Percentiles rank a stretch among this genome's conserved stretches.
Conservation (phyloP, 2,329 filamentous ascomycete genomes). For the Neodidymelliopsis sp. region DNA sequence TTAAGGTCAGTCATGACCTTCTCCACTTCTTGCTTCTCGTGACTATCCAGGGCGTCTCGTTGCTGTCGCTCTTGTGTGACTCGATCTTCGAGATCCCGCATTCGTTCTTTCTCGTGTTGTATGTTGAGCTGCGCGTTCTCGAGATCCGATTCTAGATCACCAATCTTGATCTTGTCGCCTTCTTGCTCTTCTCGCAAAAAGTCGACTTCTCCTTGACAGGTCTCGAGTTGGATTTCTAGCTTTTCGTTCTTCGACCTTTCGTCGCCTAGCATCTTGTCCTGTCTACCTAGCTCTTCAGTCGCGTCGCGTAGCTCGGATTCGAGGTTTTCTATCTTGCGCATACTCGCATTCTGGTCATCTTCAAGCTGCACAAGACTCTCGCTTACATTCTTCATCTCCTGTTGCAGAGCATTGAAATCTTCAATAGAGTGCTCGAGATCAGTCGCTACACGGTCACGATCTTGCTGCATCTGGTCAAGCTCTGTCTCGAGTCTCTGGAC, state of each 20-base stretch:
- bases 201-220: slow-evolving; percentile 88
- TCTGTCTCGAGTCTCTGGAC: slow-evolving; percentile 68
- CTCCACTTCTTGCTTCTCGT: slow-evolving; percentile 95
- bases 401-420: slow-evolving; percentile 89
- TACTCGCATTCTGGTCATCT: slow-evolving; percentile 83
- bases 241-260: slow-evolving; percentile 87
- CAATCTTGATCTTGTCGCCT: slow-evolving; percentile 96
- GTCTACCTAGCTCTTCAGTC: slow-evolving; percentile 83
- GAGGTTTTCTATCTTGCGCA: slow-evolving; percentile 79
- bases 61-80: slow-evolving; percentile 83
- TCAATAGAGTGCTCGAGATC: slow-evolving; percentile 81
- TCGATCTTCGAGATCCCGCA: slow-evolving; percentile 63
- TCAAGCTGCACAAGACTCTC: slow-evolving; percentile 86
- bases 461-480: slow-evolving; percentile 73
- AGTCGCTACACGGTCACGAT: slow-evolving; percentile 72
- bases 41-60: slow-evolving; percentile 82
- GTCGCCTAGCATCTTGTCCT: slow-evolving; percentile 85
- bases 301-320: slow-evolving; percentile 83
- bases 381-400: slow-evolving; percentile 91
- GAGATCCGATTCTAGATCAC: slow-evolving; percentile 85
- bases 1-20: slow-evolving; percentile 94
- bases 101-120: slow-evolving; percentile 81
- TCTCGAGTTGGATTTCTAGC: slow-evolving; percentile 89
- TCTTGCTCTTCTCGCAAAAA: slow-evolving; percentile 98
- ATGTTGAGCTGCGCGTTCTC: slow-evolving; percentile 79